Evolutionary conservation across 345 rosid species (phyloP).

Genomic region (Dimocarpus longan): DNA sequence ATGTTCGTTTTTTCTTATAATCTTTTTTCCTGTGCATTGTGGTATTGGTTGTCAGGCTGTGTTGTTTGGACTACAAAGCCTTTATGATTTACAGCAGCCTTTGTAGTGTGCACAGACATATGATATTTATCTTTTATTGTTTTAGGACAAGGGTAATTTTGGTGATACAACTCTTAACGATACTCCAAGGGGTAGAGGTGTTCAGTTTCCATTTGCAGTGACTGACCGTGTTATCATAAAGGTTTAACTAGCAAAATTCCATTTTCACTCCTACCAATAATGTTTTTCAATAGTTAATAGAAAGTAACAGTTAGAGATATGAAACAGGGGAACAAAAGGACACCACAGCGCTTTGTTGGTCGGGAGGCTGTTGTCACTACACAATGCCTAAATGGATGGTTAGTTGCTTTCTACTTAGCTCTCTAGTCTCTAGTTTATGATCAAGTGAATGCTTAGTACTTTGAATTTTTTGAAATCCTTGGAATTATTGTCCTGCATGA

Average conservation of each 20-base stretch:
- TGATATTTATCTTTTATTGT: not conserved
- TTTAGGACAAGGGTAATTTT: slow-evolving; percentile 72
- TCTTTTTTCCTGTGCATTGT: not conserved
- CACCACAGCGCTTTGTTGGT: slow-evolving; percentile 89
- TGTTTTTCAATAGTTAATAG: slow-evolving; percentile 2
- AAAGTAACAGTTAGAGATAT: slow-evolving; percentile 26
- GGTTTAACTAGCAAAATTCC: slow-evolving; percentile 42
- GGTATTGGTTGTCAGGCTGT: not conserved
- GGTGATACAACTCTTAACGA: slow-evolving; percentile 48
- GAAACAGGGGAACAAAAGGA: slow-evolving; percentile 91
- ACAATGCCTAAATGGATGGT: slow-evolving; percentile 98
- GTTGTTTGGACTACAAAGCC: not conserved
- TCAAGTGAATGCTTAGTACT: not conserved
- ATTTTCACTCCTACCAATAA: slow-evolving; percentile 1
- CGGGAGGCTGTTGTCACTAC: slow-evolving; percentile 91
- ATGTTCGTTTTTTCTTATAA: not conserved
- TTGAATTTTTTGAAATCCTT: not conserved
- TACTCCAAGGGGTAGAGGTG: slow-evolving; percentile 67
- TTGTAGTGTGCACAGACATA: not conserved
- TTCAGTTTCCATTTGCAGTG: slow-evolving; percentile 87
- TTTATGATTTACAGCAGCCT: not conserved
- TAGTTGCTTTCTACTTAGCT: slow-evolving; percentile 24
- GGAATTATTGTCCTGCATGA: not conserved
- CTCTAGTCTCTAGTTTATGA: not conserved
- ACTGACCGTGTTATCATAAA: slow-evolving; percentile 87